Percentiles rank a stretch among this genome's conserved stretches.
These are phyloP conservation scores for Venturia aucupariae DNA, from an alignment of 2,329 filamentous ascomycete species.

Conservation along the genomic window DNA sequence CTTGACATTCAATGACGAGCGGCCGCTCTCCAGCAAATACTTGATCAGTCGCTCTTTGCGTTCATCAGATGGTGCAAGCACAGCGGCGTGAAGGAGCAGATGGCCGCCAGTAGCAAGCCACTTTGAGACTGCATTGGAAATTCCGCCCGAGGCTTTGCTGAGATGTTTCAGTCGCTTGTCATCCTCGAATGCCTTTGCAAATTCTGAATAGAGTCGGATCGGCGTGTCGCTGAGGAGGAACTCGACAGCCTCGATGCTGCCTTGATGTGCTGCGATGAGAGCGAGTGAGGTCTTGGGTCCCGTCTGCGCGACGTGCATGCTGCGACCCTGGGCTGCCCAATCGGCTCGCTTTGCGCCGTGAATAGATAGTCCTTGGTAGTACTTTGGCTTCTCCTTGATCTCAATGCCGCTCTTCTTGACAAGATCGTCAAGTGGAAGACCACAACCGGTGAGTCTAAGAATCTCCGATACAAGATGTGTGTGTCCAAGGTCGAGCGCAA, in stretches of 20 bases:
- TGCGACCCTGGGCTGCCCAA: slow-evolving; percentile 59
- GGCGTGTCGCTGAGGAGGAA: slow-evolving; percentile 71
- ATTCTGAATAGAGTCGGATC: slow-evolving; percentile 57
- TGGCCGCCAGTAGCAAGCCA: slow-evolving; percentile 44
- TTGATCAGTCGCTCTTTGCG: slow-evolving; percentile 49
- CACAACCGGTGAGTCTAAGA: slow-evolving; percentile 57
- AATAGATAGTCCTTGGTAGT: slow-evolving; percentile 69
- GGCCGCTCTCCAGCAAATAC: slow-evolving; percentile 55
- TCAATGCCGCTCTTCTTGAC: slow-evolving; percentile 57
- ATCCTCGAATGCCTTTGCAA: slow-evolving; percentile 51
- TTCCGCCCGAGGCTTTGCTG: slow-evolving; percentile 48
- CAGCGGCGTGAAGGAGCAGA: slow-evolving; percentile 56
- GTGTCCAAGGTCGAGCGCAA: slow-evolving; percentile 39
- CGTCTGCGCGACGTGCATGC: slow-evolving; percentile 1
- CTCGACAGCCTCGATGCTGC: slow-evolving; percentile 59
- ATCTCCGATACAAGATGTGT: slow-evolving; percentile 52
- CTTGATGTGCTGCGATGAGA: slow-evolving; percentile 46
- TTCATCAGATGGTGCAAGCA: slow-evolving; percentile 25
- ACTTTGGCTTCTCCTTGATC: slow-evolving; percentile 54
- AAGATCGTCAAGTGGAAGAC: slow-evolving; percentile 58
- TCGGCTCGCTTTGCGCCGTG: slow-evolving; percentile 65
- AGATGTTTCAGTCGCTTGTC: slow-evolving; percentile 56
- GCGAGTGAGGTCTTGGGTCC: slow-evolving; percentile 45
- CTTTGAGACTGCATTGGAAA: slow-evolving; percentile 52
- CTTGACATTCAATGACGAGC: slow-evolving; percentile 54